phyloP scores from a whole-genome alignment of 2,329 filamentous ascomycete genomes.

The Colletotrichum sp. region DNA sequence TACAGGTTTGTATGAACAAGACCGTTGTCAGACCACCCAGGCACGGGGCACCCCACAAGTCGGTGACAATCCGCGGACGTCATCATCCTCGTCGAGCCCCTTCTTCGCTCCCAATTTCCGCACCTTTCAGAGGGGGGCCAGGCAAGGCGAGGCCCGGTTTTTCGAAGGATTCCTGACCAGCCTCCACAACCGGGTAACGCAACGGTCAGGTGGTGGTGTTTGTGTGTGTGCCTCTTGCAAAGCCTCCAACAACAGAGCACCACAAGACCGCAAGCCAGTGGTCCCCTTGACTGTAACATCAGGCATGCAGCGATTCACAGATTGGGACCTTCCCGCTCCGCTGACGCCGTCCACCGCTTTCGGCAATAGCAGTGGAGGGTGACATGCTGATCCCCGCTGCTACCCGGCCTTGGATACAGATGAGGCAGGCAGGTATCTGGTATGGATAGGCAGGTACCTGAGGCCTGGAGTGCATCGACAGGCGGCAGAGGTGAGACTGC shows the following conservation, averaged over 20 bases:
- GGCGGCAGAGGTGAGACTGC: neutral
- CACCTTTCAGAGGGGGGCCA: neutral
- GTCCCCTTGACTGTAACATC: neutral
- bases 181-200: neutral
- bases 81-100: neutral
- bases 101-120: neutral
- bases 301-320: neutral
- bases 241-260: neutral
- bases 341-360: neutral
- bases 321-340: constrained; percentile 1
- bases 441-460: neutral
- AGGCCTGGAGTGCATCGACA: neutral
- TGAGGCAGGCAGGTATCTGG: neutral
- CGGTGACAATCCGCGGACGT: neutral
- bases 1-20: neutral
- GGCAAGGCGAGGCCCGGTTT: neutral
- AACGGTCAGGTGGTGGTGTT: neutral
- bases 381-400: constrained; percentile 3
- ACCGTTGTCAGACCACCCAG: constrained; percentile 12
- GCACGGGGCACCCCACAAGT: constrained; percentile 2
- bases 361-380: neutral
- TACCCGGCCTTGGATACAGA: constrained; percentile 1
- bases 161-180: neutral
- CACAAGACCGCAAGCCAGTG: neutral
- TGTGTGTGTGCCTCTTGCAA: neutral